A percentile compares a stretch with the other conserved stretches of the same genome.
phyloP scores from a whole-genome alignment of 305 asterid species.

The Coffea humblotiana region DNA sequence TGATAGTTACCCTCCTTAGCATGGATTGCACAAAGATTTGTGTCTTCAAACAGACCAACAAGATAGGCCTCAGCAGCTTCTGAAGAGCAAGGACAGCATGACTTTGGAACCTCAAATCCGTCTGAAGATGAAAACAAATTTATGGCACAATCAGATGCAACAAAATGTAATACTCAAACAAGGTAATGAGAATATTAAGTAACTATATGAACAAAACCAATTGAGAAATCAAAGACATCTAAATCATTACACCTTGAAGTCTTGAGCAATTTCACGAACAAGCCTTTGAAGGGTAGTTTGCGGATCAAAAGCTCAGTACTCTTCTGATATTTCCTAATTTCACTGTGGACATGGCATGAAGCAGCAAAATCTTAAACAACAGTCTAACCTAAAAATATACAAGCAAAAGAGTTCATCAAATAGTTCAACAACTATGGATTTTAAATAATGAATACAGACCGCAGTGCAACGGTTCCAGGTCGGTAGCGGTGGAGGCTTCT shows the following conservation, averaged over 20 bases:
- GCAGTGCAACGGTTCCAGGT: slow-evolving; percentile 22
- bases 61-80: slow-evolving; percentile 23
- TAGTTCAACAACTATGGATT: too few relatives aligned
- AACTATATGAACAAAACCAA: neutral
- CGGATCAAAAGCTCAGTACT: slow-evolving; percentile 33
- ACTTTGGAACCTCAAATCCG: slow-evolving; percentile 18
- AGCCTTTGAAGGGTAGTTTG: slow-evolving; percentile 31
- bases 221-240: neutral
- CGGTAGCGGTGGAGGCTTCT: slow-evolving; percentile 23
- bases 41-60: slow-evolving; percentile 22
- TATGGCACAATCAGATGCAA: neutral
- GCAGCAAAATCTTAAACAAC: neutral
- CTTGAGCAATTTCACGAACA: slow-evolving; percentile 31
- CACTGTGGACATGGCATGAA: slow-evolving; percentile 8
- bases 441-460: neutral
- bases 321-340: slow-evolving; percentile 25
- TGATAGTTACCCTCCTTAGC: slow-evolving; percentile 22
- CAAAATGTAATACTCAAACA: neutral
- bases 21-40: slow-evolving; percentile 24
- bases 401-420: neutral
- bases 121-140: neutral
- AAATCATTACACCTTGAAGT: slow-evolving; percentile 28
- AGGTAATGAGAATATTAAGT: neutral
- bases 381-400: neutral
- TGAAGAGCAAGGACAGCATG: slow-evolving; percentile 23